These are phyloP conservation scores for Phytophthora pluvialis DNA, from an alignment of 352 stramenopile genomes.

Conservation along the genomic window DNA sequence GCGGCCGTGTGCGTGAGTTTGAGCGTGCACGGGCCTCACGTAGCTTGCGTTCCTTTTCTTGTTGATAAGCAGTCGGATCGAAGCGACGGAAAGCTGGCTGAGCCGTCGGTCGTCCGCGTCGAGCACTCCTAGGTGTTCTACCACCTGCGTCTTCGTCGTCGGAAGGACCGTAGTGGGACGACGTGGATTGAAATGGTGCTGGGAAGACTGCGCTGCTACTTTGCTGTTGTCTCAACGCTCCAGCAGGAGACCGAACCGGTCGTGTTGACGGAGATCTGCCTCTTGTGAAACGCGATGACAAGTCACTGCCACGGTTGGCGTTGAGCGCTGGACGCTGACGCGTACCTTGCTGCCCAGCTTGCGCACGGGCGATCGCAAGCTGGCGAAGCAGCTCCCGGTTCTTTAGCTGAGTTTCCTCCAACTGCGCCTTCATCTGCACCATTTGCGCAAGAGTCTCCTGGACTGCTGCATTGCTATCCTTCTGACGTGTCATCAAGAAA, in stretches of 20 bases:
- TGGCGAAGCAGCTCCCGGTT: constrained; percentile 81
- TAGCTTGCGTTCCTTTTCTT: constrained; percentile 69
- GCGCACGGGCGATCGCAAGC: constrained; percentile 66
- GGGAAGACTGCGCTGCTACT: constrained; percentile 17
- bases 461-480: constrained; percentile 56
- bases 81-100: constrained; percentile 66
- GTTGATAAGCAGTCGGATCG: constrained; percentile 84
- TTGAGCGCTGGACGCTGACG: constrained; percentile 21
- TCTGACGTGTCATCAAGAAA: constrained; percentile 32
- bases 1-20: constrained; percentile 25
- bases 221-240: constrained; percentile 14
- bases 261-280: constrained; percentile 18
- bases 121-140: constrained; percentile 11
- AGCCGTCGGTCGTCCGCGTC: constrained; percentile 16
- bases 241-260: constrained; percentile 2
- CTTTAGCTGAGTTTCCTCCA: constrained; percentile 74
- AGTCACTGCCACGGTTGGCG: constrained; percentile 13
- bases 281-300: constrained; percentile 17
- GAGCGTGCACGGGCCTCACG: constrained; percentile 48
- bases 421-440: constrained; percentile 59
- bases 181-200: constrained; percentile 29
- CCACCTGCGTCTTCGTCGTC: constrained; percentile 37
- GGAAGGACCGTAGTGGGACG: constrained; percentile 37
- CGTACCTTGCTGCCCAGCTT: constrained; percentile 28
- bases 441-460: constrained; percentile 67